Evolutionary conservation across 1,139 yeast species (phyloP), one percentile per base, ranked within the genome.

Genomic region (Scheffersomyces illinoinensis): DNA sequence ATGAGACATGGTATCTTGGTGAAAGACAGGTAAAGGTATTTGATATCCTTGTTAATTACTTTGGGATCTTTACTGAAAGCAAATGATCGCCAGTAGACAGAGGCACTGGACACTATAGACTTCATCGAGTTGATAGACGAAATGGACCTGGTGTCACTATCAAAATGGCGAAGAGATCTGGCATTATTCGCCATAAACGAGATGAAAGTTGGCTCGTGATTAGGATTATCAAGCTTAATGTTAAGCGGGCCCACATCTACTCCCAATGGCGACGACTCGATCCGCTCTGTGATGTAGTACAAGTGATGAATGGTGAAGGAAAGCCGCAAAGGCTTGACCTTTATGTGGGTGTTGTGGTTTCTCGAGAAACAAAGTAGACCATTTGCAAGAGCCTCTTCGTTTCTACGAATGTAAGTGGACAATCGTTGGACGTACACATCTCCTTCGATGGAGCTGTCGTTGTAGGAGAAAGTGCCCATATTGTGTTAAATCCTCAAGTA

Each of bases 1-100:
- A 88, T 76, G 57, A 87, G 76, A 66, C 91, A 86, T 0, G 91
- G 91, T 47, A 87, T 76, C 64, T 87, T 87, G 10, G 90, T 85
- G 70, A 87, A 87, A 10, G 89, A 86, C n/a, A 88, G 83, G 67
- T 86, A 85, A 50, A 87, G 69, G 70, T 87, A 87, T 62, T 80
- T 82, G 56, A 87, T 71, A 66, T 87, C 90, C 53, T 80, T 79
- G 53, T 71, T 75, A 49, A 81, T 72, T 23, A 74, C 71, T 55
- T 77, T 80, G 18, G 85, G 84, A 62, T 81, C 85, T 62, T 77
- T 77, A 57, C 73, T 71, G 55, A 72, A 68, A 26, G 76, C 73
- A 55, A 74, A 71, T 12, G 75, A 71, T 60, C 83, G 70, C 82
- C 84, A 79, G 62, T 79, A 81, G 1, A 76, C 73, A 0, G 82